Base-by-base conservation (phyloP, 2,329 filamentous ascomycete species). In the Helicocarpus griseus region DNA sequence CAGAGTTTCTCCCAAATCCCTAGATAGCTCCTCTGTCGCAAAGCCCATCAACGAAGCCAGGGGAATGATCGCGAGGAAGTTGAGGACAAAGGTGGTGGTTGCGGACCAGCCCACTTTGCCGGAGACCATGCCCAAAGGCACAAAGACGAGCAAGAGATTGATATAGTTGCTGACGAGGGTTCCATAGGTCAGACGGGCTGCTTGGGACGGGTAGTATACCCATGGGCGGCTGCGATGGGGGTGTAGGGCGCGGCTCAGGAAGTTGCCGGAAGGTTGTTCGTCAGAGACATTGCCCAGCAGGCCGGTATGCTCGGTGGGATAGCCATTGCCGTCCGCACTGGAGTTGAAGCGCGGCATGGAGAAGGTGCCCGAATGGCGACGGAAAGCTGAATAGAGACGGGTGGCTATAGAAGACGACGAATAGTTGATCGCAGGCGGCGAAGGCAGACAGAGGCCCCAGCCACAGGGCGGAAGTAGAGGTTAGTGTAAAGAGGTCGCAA, bases 1-100 rank as follows among this genome's bases (percentile, higher is more conserved):
- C 13, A 83, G 62, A 0, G 80, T 81, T 63, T 83, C 78, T 4
- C 80, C 80, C 55, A 83, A 69, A 48, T 79, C 79, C 4, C 75
- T 78, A 3, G 78, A 75, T 54, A 83, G 63, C 63, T 83, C 80
- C 67, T 83, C 80, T 2, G 80, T 83, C 53, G 79, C 80, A 67
- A 83, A 83, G 60, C 79, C 81, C 62, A 83, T 64, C 58, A 83
- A 68, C 1, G 79, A 77, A 5, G 80, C 80, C 49, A 83, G 69
- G 4, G 80, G 80, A 40, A 83, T 74, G 58, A 83, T 83, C 48
- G 80, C 80, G 54, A 83, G 70, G 66, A 83, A 83, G 65, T 83
- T 83, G 60, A 83, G 69, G 40, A 75, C 61, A 64, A 84, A 84
- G 54, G 82, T 73, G n/a, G 73, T 71, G 2, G 76, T 78, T 1